phyloP scores from a whole-genome alignment of 192 early-diverging fungal species.

The Podila verticillata region DNA sequence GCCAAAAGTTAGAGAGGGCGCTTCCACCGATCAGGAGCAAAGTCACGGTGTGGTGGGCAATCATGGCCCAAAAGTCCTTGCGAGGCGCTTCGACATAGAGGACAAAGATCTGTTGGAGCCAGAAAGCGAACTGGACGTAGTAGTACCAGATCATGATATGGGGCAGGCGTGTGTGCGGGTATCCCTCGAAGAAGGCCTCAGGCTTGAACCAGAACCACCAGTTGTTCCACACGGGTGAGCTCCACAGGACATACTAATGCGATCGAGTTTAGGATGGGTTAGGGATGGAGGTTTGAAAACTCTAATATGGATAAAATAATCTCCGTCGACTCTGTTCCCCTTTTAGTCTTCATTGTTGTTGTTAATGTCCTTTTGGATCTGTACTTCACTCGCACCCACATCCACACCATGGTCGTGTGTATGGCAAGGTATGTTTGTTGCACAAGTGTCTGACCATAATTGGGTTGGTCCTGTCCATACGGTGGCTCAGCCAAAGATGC shows the following conservation, averaged over 20 bases:
- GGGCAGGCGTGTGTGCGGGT: conserved; percentile 60
- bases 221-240: conserved; percentile 72
- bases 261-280: neutral
- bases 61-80: conserved; percentile 64
- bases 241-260: conserved; percentile 69
- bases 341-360: neutral
- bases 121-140: conserved; percentile 65
- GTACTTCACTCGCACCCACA: too few relatives aligned
- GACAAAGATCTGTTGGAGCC: conserved; percentile 70
- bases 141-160: conserved; percentile 67
- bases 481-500: too few relatives aligned
- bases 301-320: neutral
- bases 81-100: conserved; percentile 67
- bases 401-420: too few relatives aligned
- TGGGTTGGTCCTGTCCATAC: too few relatives aligned
- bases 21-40: conserved; percentile 64
- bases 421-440: too few relatives aligned
- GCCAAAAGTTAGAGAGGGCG: conserved; percentile 68
- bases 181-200: conserved; percentile 61
- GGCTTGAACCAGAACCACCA: conserved; percentile 53
- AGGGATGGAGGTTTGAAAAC: neutral
- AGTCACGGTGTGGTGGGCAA: conserved; percentile 71
- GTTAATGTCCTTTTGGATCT: neutral
- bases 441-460: too few relatives aligned
- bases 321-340: neutral